Evolutionary conservation across 164 flowering plant species (phyloP).

Genomic region (Chloranthus sessilifolius): DNA sequence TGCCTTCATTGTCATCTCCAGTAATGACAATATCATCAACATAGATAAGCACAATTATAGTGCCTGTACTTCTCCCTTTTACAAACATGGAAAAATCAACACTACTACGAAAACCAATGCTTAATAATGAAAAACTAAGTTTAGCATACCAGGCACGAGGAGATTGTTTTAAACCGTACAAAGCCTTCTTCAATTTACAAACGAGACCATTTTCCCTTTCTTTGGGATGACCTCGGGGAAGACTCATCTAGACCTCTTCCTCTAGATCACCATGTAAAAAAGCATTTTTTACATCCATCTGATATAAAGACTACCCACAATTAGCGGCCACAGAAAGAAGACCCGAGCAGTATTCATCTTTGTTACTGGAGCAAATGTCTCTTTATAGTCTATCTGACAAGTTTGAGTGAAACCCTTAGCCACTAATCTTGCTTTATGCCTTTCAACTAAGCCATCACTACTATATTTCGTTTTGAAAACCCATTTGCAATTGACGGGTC

Average conservation of each 20-base stretch:
- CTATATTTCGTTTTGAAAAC: neutral
- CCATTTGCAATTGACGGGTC: slow-evolving; percentile 2
- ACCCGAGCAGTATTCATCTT: too few relatives aligned
- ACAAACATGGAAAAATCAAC: neutral
- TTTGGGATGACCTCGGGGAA: neutral
- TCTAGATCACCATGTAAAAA: too few relatives aligned
- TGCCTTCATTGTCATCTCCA: neutral
- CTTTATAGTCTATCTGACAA: neutral
- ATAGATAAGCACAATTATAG: neutral
- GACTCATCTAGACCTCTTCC: too few relatives aligned
- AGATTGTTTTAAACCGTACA: slow-evolving; percentile 1
- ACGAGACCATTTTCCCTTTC: neutral
- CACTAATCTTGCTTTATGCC: neutral
- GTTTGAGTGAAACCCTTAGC: slow-evolving; percentile 3
- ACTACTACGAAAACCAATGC: neutral
- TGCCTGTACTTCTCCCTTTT: neutral
- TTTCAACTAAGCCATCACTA: slow-evolving; percentile 1
- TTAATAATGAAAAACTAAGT: neutral
- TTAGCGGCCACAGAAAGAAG: neutral
- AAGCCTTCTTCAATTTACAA: neutral
- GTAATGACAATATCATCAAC: neutral
- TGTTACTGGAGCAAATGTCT: neutral
- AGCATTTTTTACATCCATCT: too few relatives aligned
- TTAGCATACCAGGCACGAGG: neutral
- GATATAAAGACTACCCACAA: neutral